These are phyloP conservation scores for Myxozyma melibiosi DNA, from an alignment of 805 yeast genomes.

Conservation along the genomic window DNA sequence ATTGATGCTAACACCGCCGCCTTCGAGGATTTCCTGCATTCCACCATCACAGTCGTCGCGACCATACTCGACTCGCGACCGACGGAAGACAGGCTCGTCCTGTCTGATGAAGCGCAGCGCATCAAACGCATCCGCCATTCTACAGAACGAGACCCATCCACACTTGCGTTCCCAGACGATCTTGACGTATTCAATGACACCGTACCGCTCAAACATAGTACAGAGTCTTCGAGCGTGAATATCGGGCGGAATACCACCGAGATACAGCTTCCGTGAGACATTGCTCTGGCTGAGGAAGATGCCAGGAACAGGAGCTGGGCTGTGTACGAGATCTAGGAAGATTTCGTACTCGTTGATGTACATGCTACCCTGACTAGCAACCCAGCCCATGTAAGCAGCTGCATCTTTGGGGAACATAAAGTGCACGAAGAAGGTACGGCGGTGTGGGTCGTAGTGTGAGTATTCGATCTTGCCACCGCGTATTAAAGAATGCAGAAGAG, in stretches of 20 bases:
- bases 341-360: slow-evolving; percentile 22
- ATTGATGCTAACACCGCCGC: slow-evolving; percentile 29
- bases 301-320: slow-evolving; percentile 22
- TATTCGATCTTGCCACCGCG: slow-evolving; percentile 31
- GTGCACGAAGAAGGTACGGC: slow-evolving; percentile 22
- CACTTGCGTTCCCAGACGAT: slow-evolving; percentile 29
- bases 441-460: slow-evolving; percentile 23
- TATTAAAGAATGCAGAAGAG: slow-evolving; percentile 25
- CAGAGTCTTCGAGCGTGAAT: slow-evolving; percentile 18
- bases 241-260: slow-evolving; percentile 23
- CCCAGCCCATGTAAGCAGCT: slow-evolving; percentile 17
- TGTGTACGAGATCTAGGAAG: slow-evolving; percentile 13
- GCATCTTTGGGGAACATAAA: slow-evolving; percentile 24
- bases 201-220: slow-evolving; percentile 25
- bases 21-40: slow-evolving; percentile 27
- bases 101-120: slow-evolving; percentile 21
- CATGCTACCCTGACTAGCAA: slow-evolving; percentile 19
- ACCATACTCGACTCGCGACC: slow-evolving; percentile 25
- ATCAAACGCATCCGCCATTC: slow-evolving; percentile 29
- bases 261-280: slow-evolving; percentile 25
- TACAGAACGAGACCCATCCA: slow-evolving; percentile 30
- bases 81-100: slow-evolving; percentile 20
- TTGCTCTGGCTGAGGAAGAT: slow-evolving; percentile 10
- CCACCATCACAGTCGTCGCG: slow-evolving; percentile 27
- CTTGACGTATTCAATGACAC: slow-evolving; percentile 31